These are phyloP conservation scores for Suhomyces bribrorum DNA, from an alignment of 1,139 yeast species.

Conservation along the genomic window DNA sequence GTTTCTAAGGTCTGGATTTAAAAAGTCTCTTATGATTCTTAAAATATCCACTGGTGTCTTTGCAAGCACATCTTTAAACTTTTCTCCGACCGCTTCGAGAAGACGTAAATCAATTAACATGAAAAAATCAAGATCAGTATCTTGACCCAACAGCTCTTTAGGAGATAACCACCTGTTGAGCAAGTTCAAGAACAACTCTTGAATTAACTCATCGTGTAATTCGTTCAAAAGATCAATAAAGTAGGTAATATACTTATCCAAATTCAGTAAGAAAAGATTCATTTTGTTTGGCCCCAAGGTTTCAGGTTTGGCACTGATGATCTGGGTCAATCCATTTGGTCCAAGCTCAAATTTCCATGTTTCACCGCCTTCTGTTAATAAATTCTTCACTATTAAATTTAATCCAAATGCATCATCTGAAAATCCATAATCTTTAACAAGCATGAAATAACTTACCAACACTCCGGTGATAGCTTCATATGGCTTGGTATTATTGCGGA, in stretches of 20 bases:
- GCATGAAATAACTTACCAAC: conserved; percentile 48
- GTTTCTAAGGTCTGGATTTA: conserved; percentile 20
- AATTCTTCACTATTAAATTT: conserved; percentile 43
- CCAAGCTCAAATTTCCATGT: conserved; percentile 56
- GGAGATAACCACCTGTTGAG: conserved; percentile 55
- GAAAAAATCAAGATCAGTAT: conserved; percentile 28
- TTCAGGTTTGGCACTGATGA: conserved; percentile 26
- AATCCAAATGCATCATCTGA: conserved; percentile 28
- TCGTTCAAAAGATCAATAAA: conserved; percentile 51
- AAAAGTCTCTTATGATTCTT: conserved; percentile 52
- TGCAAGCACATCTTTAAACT: conserved; percentile 61
- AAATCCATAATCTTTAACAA: conserved; percentile 28
- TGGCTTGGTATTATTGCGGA: conserved; percentile 40
- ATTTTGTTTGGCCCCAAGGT: conserved; percentile 19
- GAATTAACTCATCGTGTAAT: conserved; percentile 50
- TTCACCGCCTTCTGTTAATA: conserved; percentile 45
- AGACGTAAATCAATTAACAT: conserved; percentile 63
- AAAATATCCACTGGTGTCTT: conserved; percentile 63
- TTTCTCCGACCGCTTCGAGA: conserved; percentile 61
- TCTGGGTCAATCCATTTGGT: conserved; percentile 57
- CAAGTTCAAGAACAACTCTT: conserved; percentile 50
- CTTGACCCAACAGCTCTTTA: conserved; percentile 24
- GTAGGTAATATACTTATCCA: conserved; percentile 54
- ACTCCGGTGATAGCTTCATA: conserved; percentile 49
- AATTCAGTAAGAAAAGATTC: conserved; percentile 37